phyloP scores from a whole-genome alignment of 2,329 filamentous ascomycete species.

The Verticillium longisporum region DNA sequence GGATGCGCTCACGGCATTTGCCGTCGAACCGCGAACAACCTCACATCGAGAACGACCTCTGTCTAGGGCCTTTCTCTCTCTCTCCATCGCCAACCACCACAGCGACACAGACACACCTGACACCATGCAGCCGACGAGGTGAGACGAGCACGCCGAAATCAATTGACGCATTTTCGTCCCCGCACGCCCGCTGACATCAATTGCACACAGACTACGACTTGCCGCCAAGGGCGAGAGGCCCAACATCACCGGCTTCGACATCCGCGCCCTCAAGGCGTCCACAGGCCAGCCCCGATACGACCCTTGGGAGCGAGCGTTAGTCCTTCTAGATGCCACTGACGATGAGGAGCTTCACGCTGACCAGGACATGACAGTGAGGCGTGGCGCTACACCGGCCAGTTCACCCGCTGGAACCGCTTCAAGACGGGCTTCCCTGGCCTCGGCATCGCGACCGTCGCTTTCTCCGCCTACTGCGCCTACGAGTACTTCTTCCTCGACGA shows the following conservation, averaged over 20 bases:
- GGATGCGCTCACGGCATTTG: constrained; percentile 8
- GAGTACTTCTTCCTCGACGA: constrained; percentile 83
- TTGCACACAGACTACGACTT: constrained; percentile 38
- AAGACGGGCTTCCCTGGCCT: constrained; percentile 81
- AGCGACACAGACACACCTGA: constrained; percentile 10
- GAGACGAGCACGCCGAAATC: neutral
- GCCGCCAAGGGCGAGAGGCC: constrained; percentile 46
- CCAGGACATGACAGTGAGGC: constrained; percentile 59
- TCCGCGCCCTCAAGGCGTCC: constrained; percentile 69
- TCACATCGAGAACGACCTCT: constrained; percentile 3
- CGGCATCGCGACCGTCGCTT: constrained; percentile 87
- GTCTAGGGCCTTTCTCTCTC: neutral
- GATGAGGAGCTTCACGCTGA: constrained; percentile 3
- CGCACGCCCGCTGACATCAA: neutral
- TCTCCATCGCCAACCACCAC: constrained; percentile 7
- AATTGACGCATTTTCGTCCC: constrained; percentile 1
- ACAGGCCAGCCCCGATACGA: constrained; percentile 58
- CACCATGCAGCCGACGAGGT: constrained; percentile 23
- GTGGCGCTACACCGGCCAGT: constrained; percentile 88
- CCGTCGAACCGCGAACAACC: constrained; percentile 6
- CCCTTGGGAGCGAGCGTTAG: constrained; percentile 59
- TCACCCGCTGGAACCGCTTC: constrained; percentile 85
- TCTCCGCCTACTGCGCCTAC: constrained; percentile 81
- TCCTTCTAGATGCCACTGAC: constrained; percentile 14
- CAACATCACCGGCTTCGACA: constrained; percentile 90